Evolutionary conservation across 345 rosid species (phyloP).

Genomic region (Pelargonium nanum): DNA sequence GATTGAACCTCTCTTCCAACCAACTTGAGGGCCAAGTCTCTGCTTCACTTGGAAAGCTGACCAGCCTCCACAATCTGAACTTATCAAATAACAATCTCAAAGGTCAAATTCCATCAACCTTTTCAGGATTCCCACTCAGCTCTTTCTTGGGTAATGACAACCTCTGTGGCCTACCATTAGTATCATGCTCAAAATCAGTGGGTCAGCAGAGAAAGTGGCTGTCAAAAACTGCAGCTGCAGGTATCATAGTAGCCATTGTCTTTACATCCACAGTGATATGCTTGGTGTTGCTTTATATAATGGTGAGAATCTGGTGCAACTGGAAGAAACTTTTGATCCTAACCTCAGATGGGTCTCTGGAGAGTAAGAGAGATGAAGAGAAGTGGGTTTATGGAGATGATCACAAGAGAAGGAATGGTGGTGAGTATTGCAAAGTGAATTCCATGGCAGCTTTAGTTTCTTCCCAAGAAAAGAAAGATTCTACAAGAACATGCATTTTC

Average conservation of each 20-base stretch:
- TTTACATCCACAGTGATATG: slow-evolving; percentile 51
- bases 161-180: slow-evolving; percentile 54
- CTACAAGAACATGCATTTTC: slow-evolving; percentile 27
- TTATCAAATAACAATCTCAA: slow-evolving; percentile 63
- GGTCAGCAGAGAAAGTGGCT: slow-evolving; percentile 19
- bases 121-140: slow-evolving; percentile 43
- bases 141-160: slow-evolving; percentile 46
- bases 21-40: slow-evolving; percentile 58
- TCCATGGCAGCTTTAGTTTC: slow-evolving; percentile 21
- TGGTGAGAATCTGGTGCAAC: slow-evolving; percentile 58
- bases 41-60: slow-evolving; percentile 48
- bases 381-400: slow-evolving; percentile 28
- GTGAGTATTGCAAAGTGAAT: slow-evolving; percentile 35
- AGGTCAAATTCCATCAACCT: slow-evolving; percentile 48
- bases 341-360: slow-evolving; percentile 20
- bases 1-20: slow-evolving; percentile 62
- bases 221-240: slow-evolving; percentile 32
- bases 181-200: slow-evolving; percentile 23
- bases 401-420: slow-evolving; percentile 25
- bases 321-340: slow-evolving; percentile 41
- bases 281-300: slow-evolving; percentile 44
- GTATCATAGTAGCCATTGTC: slow-evolving; percentile 43
- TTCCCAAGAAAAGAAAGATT: slow-evolving; percentile 20
- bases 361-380: slow-evolving; percentile 23
- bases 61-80: slow-evolving; percentile 62